Evolutionary conservation across 768 basidiomycete species (phyloP), one percentile per base, ranked within the genome.

Genomic region (Paxillus ammoniavirescens): DNA sequence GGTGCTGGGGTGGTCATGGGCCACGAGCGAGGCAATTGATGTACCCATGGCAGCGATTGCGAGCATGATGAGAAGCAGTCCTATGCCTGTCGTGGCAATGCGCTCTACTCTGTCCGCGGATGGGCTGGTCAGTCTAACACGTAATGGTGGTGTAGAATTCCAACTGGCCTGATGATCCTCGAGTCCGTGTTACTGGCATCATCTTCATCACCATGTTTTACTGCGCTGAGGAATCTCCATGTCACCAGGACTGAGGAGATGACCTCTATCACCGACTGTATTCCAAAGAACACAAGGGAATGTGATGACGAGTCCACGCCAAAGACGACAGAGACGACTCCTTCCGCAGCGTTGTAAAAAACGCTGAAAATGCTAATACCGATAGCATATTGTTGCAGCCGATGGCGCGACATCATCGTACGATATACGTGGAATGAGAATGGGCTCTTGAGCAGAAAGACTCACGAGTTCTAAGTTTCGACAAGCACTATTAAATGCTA

Each of bases 181-280:
- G 53, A 47, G 8, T 58, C 49, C 2, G 33, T 50, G 21, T 40
- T 50, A 38, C 1, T 28, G 21, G 52, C 49, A 26, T 33, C 46
- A 47, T 54, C 52, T 55, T 74, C 72, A 41, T 77, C 69, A 12
- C 71, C 70, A 17, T 71, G 69, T 42, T 63, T 68, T 6, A 60
- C 58, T 9, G 70, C 63, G 14, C 66, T 52, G 30, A 70, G 40
- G 52, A 79, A 80, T 30, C 77, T 65, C 77, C 78, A 80, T 10
- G 76, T 55, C 23, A 79, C 78, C 13, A 79, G 65, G 43, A 64
- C 28, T 4, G 77, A 70, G 17, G 78, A 79, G 47, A 74, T 62
- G 33, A 79, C 77, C 54, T 79, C 78, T 37, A 78, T 74, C 4
- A 60, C 75, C 0, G 78, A 79, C 41, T 79, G 79, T 14, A 80